A percentile compares a stretch with the other conserved stretches of the same genome.
Evolutionary conservation across 2,329 filamentous ascomycete genomes (phyloP).

Genomic region (Ophiostoma piceae): DNA sequence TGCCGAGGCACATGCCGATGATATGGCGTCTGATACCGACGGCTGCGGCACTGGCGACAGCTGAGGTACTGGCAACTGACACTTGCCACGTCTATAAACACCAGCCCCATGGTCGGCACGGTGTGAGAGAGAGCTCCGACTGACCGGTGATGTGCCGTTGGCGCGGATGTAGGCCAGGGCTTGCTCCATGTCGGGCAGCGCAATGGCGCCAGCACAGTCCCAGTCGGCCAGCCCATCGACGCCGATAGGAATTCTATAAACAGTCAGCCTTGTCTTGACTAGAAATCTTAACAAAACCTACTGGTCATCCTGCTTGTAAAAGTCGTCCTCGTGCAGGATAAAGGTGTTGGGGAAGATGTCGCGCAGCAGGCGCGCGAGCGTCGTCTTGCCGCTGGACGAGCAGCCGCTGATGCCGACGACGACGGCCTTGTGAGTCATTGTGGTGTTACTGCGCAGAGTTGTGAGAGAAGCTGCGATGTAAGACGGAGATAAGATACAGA

Average conservation of each 20-base stretch:
- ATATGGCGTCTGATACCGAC: neutral
- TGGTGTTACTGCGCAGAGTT: neutral
- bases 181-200: conserved; percentile 61
- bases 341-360: conserved; percentile 73
- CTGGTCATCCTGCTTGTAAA: conserved; percentile 76
- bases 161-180: conserved; percentile 65
- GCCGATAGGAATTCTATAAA: conserved; percentile 48
- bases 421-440: conserved; percentile 43
- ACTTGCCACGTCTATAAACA: neutral
- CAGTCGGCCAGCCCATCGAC: conserved; percentile 68
- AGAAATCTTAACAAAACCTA: conserved; percentile 37
- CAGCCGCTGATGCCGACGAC: conserved; percentile 81
- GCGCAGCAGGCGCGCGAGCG: conserved; percentile 76
- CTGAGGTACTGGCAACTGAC: neutral
- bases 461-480: neutral
- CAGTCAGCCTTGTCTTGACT: neutral
- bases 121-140: conserved; percentile 30
- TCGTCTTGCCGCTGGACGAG: conserved; percentile 93
- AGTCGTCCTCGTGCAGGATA: conserved; percentile 93
- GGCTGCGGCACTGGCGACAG: neutral
- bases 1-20: neutral
- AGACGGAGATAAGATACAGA: neutral
- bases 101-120: conserved; percentile 30
- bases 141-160: conserved; percentile 60
- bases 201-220: conserved; percentile 79